These are phyloP conservation scores for Coleophoma eucalyptorum DNA, from an alignment of 2,329 filamentous ascomycete species.

Conservation along the genomic window DNA sequence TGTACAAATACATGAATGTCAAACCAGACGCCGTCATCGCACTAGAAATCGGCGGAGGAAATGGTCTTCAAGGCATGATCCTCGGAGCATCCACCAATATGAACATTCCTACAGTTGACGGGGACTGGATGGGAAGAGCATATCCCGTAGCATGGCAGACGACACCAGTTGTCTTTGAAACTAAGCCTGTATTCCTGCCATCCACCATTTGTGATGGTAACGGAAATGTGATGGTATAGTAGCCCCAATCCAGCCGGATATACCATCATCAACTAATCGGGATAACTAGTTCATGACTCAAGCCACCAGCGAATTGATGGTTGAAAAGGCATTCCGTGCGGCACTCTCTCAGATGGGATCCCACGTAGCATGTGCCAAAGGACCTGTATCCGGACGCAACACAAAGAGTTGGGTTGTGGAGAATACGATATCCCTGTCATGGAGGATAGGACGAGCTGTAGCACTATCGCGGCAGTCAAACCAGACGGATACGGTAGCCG, in stretches of 20 bases:
- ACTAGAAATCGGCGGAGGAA: conserved; percentile 60
- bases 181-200: conserved; percentile 39
- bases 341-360: conserved; percentile 52
- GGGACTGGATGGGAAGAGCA: conserved; percentile 53
- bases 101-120: conserved; percentile 46
- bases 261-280: too few relatives aligned
- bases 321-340: conserved; percentile 46
- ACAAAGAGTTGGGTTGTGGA: conserved; percentile 47
- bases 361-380: conserved; percentile 43
- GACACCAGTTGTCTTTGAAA: conserved; percentile 46
- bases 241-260: background rate
- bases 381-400: conserved; percentile 44
- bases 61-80: conserved; percentile 56
- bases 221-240: conserved; percentile 38
- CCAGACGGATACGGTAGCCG: conserved; percentile 48
- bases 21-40: conserved; percentile 53
- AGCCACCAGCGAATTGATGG: conserved; percentile 39
- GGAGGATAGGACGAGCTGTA: conserved; percentile 54
- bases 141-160: conserved; percentile 54
- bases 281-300: conserved; percentile 35
- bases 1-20: conserved; percentile 47
- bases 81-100: conserved; percentile 50
- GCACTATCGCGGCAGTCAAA: conserved; percentile 43
- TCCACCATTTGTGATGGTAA: conserved; percentile 48
- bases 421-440: conserved; percentile 38